These are phyloP conservation scores for Taxillus chinensis DNA, from an alignment of 164 flowering plant genomes.

Conservation along the genomic window DNA sequence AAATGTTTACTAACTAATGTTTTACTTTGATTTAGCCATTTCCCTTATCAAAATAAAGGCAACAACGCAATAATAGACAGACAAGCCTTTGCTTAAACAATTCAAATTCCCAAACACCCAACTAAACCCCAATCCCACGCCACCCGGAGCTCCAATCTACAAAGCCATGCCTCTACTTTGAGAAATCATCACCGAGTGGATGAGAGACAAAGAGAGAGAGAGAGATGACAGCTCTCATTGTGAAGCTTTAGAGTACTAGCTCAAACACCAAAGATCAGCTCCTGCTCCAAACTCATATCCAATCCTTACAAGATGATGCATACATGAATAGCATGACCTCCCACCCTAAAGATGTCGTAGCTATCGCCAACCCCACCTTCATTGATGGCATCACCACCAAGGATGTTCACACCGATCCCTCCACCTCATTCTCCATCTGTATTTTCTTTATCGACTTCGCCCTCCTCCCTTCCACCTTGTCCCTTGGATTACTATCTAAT, in stretches of 20 bases:
- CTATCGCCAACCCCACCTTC: slow-evolving; percentile 69
- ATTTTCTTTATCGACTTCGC: slow-evolving; percentile 41
- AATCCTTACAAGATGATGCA: slow-evolving; percentile 21
- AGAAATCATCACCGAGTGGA: neutral
- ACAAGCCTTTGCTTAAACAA: too few relatives aligned
- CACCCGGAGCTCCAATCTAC: too few relatives aligned
- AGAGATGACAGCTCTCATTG: slow-evolving; percentile 75
- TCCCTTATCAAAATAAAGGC: too few relatives aligned
- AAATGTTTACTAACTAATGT: too few relatives aligned
- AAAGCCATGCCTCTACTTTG: neutral
- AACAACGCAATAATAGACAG: too few relatives aligned
- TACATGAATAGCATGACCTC: slow-evolving; percentile 63
- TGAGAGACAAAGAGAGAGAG: neutral
- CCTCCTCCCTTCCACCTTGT: slow-evolving; percentile 25
- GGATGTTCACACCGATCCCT: slow-evolving; percentile 63
- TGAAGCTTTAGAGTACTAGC: slow-evolving; percentile 80
- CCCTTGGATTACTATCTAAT: slow-evolving; percentile 5
- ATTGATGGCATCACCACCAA: slow-evolving; percentile 93
- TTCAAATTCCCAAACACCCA: too few relatives aligned
- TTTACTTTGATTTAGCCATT: too few relatives aligned
- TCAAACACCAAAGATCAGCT: slow-evolving; percentile 78
- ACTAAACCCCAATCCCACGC: too few relatives aligned
- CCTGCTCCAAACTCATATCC: slow-evolving; percentile 63
- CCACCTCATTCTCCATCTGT: slow-evolving; percentile 31
- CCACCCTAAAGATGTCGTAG: slow-evolving; percentile 65